Evolutionary conservation across 805 yeast species (phyloP), one percentile per base, ranked within the genome.

Genomic region (Candida corydali): DNA sequence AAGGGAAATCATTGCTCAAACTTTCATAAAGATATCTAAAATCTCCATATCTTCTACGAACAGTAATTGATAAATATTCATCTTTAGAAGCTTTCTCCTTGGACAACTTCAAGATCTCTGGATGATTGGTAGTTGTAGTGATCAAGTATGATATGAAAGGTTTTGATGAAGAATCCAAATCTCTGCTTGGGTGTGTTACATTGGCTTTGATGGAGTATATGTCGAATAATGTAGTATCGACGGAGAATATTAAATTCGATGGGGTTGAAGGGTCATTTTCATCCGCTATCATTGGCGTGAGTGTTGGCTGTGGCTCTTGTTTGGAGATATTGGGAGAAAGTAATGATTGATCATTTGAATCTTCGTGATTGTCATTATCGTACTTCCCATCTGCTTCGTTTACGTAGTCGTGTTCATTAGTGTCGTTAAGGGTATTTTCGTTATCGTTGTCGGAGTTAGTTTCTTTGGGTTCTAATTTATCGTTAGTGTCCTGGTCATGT

Each of bases 31-130:
- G 69, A 46, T 82, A 78, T 40, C 82, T 75, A 57, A 91, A 86
- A 58, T 93, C 98, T 4, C 91, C 84, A 58, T 86, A 91, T 35
- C 98, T 71, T 49, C 97, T 73, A 32, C 94, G 70, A 3, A 82
- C 80, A 17, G 63, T 61, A 37, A 75, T 68, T n/a, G 58, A 57
- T 2, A 62, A 42, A 10, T 40, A 37, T 10, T 37, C 38, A 0
- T 41, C 45, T 7, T 40, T 37, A 8, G 20, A 39, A 6, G 37
- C 41, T 31, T 48, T 44, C 11, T 42, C 49, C 2, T 50, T 40
- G 15, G 55, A 42, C 24, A 66, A 51, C 39, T 56, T 54, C 32
- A 57, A 44, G 38, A 84, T 75, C 3, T 69, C 70, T 1, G 89
- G 84, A 48, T 76, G 73, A 51, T 81, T 70, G 1, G 89, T 72